A percentile compares a stretch with the other conserved stretches of the same genome.
These are phyloP conservation scores for Lomentospora prolificans DNA, from an alignment of 2,329 filamentous ascomycete species.

Conservation along the genomic window DNA sequence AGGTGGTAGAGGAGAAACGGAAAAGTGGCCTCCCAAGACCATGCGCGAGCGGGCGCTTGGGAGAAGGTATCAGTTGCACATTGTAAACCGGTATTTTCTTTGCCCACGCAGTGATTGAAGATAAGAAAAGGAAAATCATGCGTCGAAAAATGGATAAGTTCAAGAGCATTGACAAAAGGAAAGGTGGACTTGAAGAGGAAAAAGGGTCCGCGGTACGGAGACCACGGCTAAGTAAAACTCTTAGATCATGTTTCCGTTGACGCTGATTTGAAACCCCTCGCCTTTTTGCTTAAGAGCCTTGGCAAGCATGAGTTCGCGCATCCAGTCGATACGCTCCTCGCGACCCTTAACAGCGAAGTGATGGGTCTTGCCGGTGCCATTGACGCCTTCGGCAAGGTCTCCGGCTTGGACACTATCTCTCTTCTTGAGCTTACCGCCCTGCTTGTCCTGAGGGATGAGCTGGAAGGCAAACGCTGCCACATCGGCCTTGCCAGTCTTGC, in stretches of 20 bases:
- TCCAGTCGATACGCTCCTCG: slow-evolving; percentile 94
- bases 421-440: slow-evolving; percentile 43
- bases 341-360: slow-evolving; percentile 84
- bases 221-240: too few relatives aligned
- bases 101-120: slow-evolving; percentile 1
- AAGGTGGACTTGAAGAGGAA: not conserved
- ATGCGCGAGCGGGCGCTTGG: not conserved
- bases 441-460: slow-evolving; percentile 61
- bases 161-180: slow-evolving; percentile 13
- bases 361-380: slow-evolving; percentile 70
- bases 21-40: not conserved
- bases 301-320: slow-evolving; percentile 84
- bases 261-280: slow-evolving; percentile 71
- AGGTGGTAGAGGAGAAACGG: slow-evolving; percentile 5
- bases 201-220: too few relatives aligned
- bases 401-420: slow-evolving; percentile 37
- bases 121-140: slow-evolving; percentile 7
- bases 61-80: not conserved
- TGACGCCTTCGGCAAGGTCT: slow-evolving; percentile 34
- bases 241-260: slow-evolving; percentile 70
- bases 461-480: slow-evolving; percentile 73
- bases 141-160: slow-evolving; percentile 10
- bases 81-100: slow-evolving; percentile 4
- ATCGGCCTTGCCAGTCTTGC: slow-evolving; percentile 38
- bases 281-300: slow-evolving; percentile 79